phyloP scores from a whole-genome alignment of 805 yeast species.

The Lipomyces sp. region DNA sequence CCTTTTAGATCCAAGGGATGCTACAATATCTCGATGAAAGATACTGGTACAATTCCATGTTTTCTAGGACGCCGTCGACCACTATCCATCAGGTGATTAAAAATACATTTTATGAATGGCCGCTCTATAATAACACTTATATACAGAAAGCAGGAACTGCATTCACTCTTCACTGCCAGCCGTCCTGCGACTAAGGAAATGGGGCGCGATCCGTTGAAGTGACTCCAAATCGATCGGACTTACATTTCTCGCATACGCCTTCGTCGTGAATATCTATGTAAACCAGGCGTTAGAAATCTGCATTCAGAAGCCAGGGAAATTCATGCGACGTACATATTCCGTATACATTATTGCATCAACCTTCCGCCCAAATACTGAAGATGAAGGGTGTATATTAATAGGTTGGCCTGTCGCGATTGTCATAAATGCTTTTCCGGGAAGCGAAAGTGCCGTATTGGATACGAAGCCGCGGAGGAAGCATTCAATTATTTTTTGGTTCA shows the following conservation, averaged over 20 bases:
- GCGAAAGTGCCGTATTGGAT: slow-evolving; percentile 87
- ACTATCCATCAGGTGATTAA: too few relatives aligned
- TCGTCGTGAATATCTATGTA: slow-evolving; percentile 59
- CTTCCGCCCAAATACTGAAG: slow-evolving; percentile 64
- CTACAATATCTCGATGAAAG: too few relatives aligned
- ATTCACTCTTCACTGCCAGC: slow-evolving; percentile 14
- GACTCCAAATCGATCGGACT: slow-evolving; percentile 75
- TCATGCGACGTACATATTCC: slow-evolving; percentile 62
- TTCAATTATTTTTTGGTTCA: slow-evolving; percentile 56
- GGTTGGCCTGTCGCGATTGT: slow-evolving; percentile 77
- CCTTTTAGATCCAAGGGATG: too few relatives aligned
- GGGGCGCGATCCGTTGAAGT: slow-evolving; percentile 80
- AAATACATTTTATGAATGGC: neutral
- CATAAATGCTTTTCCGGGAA: slow-evolving; percentile 90
- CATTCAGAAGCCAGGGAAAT: neutral
- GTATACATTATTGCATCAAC: slow-evolving; percentile 89
- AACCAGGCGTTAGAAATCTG: slow-evolving; percentile 1
- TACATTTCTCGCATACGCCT: slow-evolving; percentile 90
- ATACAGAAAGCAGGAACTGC: too few relatives aligned
- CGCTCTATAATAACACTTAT: neutral
- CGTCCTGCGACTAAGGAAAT: slow-evolving; percentile 47
- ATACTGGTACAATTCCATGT: too few relatives aligned
- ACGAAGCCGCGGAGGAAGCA: slow-evolving; percentile 80
- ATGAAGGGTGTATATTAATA: slow-evolving; percentile 28
- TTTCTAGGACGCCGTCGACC: too few relatives aligned